Conservation (phyloP, 257 asterid genomes). For the Solanum medicagineum region DNA sequence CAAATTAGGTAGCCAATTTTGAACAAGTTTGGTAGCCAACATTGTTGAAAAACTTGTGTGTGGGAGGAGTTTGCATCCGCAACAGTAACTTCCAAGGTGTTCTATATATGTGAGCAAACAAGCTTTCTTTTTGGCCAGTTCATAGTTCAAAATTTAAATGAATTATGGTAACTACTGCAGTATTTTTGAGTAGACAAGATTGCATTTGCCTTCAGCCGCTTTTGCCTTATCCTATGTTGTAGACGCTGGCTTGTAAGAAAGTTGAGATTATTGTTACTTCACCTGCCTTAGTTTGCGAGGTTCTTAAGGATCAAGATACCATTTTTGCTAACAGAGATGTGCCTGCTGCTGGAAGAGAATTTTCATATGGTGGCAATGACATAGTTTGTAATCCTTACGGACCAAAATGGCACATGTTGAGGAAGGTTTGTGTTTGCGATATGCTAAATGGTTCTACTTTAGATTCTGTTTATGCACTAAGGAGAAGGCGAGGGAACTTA, state of each 20-base stretch:
- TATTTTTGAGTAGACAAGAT: not conserved
- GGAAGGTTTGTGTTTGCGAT: conserved; percentile 47
- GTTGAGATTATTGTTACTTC: conserved; percentile 42
- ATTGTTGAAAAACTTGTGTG: no score
- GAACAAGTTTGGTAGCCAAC: no score
- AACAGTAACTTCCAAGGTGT: not conserved
- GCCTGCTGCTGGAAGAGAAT: conserved; percentile 42
- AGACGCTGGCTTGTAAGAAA: conserved; percentile 35
- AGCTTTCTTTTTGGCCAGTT: not conserved
- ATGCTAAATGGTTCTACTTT: conserved; percentile 36
- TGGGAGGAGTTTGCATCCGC: no score
- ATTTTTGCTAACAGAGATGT: conserved; percentile 62
- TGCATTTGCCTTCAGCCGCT: not conserved
- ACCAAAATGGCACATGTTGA: conserved; percentile 66
- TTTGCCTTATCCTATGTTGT: not conserved
- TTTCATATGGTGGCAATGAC: conserved; percentile 52
- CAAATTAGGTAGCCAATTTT: no score
- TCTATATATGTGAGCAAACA: not conserved
- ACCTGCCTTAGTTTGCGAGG: conserved; percentile 36
- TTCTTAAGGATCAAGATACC: conserved; percentile 51
- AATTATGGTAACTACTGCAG: not conserved
- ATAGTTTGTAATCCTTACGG: conserved; percentile 66
- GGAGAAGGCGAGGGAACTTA: conserved; percentile 30
- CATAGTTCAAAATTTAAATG: not conserved
- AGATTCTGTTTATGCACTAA: conserved; percentile 33